Conservation (phyloP, 2,329 filamentous ascomycete species). For the Cladorrhinum sp. region DNA sequence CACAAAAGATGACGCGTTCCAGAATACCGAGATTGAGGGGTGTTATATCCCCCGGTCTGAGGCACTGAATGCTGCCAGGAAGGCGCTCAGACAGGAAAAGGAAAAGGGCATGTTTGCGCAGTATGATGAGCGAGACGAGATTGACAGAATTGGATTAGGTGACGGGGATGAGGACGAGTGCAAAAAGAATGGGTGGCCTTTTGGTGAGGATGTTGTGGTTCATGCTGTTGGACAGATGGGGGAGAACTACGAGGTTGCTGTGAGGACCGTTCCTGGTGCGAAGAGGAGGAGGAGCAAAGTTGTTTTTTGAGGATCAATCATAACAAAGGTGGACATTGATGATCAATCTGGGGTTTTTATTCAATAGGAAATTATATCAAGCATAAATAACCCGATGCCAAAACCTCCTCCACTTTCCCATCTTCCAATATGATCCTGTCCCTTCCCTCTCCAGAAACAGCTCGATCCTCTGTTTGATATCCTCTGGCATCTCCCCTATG, state of each 20-base stretch:
- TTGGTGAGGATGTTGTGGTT: conserved; percentile 42
- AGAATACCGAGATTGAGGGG: conserved; percentile 40
- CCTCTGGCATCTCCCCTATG: conserved; percentile 6
- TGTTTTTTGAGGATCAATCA: background rate
- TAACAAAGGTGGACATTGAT: background rate
- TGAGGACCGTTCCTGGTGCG: conserved; percentile 34
- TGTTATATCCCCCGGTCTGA: conserved; percentile 34
- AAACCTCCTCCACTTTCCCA: conserved; percentile 1
- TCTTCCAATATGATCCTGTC: background rate
- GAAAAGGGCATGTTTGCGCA: conserved; percentile 30
- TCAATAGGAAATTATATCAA: background rate
- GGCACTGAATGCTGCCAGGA: conserved; percentile 35
- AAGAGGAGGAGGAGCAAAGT: conserved; percentile 5
- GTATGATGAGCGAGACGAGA: conserved; percentile 28
- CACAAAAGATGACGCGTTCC: conserved; percentile 20
- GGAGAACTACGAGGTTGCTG: conserved; percentile 39
- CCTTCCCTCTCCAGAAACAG: conserved; percentile 1
- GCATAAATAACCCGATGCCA: conserved; percentile 5
- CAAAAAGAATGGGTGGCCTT: conserved; percentile 39
- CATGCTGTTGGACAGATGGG: conserved; percentile 43
- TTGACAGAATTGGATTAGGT: conserved; percentile 11
- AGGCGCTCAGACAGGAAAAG: conserved; percentile 31
- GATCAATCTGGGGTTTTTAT: no score
- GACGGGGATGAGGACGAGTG: no score
- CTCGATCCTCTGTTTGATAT: conserved; percentile 4